Percentiles rank a stretch among this genome's conserved stretches.
These are phyloP conservation scores for Penicillium antarcticum DNA, from an alignment of 495 filamentous ascomycete genomes.

Conservation along the genomic window DNA sequence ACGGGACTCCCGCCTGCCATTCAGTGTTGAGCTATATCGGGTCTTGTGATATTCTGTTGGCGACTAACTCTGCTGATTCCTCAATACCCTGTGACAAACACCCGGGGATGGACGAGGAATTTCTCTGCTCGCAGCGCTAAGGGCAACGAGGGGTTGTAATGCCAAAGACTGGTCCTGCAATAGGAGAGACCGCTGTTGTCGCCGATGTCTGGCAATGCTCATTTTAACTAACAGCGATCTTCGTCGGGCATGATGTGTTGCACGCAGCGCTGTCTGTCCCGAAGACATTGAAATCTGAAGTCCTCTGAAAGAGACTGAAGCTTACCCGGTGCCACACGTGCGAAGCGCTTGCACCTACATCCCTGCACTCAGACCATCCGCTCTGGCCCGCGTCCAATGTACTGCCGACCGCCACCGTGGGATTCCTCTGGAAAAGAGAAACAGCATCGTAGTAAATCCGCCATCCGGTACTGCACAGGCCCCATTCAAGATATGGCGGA, in stretches of 20 bases:
- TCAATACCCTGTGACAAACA: constrained; percentile 10
- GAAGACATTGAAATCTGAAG: constrained; percentile 6
- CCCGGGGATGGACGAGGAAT: not conserved
- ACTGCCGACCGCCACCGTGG: not conserved
- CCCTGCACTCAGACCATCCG: constrained; percentile 1
- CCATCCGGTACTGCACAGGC: no score
- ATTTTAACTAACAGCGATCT: constrained; percentile 9
- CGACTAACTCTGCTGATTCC: constrained; percentile 1
- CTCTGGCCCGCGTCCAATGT: constrained; percentile 8
- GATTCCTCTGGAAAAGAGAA: no score
- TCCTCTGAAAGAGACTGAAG: constrained; percentile 1
- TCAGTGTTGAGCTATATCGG: not conserved
- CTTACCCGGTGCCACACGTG: not conserved
- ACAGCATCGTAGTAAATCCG: no score
- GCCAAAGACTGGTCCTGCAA: constrained; percentile 1
- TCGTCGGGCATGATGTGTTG: constrained; percentile 7
- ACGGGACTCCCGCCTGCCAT: constrained; percentile 1
- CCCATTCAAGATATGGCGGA: no score
- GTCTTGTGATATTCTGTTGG: not conserved
- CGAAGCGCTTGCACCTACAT: not conserved
- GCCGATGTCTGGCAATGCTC: constrained; percentile 3
- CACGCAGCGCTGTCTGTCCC: no score
- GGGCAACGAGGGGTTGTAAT: not conserved
- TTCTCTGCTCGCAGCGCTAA: constrained; percentile 1
- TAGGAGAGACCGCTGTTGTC: constrained; percentile 2